phyloP scores from a whole-genome alignment of 2,329 filamentous ascomycete genomes.

The Pseudogymnoascus sp. region DNA sequence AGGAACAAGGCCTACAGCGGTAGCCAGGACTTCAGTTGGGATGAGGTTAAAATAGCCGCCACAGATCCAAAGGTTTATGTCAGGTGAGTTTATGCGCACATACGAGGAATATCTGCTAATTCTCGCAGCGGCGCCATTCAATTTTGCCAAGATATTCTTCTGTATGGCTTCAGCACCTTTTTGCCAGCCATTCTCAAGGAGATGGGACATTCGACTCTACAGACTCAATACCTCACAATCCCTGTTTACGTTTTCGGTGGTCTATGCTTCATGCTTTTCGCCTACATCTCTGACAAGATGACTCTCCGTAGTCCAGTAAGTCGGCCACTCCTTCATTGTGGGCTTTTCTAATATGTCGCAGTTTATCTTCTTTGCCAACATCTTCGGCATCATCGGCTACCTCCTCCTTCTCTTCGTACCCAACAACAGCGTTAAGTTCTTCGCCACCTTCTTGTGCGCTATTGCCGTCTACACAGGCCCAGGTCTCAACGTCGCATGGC shows the following conservation, averaged over 20 bases:
- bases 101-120: no score
- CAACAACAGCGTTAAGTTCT: constrained; percentile 44
- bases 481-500: constrained; percentile 20
- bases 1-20: constrained; percentile 44
- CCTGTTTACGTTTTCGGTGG: constrained; percentile 46
- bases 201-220: constrained; percentile 35
- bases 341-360: constrained; percentile 15
- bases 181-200: constrained; percentile 38
- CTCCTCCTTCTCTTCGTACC: constrained; percentile 43
- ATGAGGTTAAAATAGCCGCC: constrained; percentile 41
- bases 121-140: constrained; percentile 13
- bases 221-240: constrained; percentile 37
- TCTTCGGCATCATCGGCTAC: constrained; percentile 45
- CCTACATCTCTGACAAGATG: constrained; percentile 42
- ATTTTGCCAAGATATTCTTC: neutral
- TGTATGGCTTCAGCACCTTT: constrained; percentile 35
- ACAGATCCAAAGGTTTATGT: constrained; percentile 39
- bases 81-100: neutral
- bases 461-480: constrained; percentile 15
- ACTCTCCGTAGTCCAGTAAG: constrained; percentile 10
- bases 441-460: constrained; percentile 41
- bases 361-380: constrained; percentile 33
- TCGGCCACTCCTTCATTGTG: neutral
- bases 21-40: constrained; percentile 43
- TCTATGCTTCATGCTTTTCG: constrained; percentile 39